Evolutionary conservation across 164 flowering plant genomes (phyloP), one percentile per base, ranked within the genome.

Genomic region (Vitis rotundifolia): DNA sequence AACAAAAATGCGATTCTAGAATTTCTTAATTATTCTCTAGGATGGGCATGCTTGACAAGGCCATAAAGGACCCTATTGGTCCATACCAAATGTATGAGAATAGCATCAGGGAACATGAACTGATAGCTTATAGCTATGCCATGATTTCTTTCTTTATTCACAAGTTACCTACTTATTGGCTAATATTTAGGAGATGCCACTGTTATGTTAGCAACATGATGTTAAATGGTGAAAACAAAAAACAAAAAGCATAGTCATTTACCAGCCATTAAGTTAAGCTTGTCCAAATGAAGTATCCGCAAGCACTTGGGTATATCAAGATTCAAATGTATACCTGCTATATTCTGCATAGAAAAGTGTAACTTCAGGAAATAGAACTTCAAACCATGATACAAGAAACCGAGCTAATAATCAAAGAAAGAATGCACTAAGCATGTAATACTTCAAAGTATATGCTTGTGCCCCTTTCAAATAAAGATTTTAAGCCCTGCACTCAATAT

Each of bases 271-370:
- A 79, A 82, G 78, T 81, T 83, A 16, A 89, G 73, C 76, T 73
- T 81, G 72, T 92, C 93, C 81, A 94, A 61, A 68, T 81, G 86
- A 70, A 87, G 82, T 67, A 86, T 68, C 50, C 51, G 89, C 65
- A 80, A 68, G 91, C 87, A 89, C 82, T 84, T 90, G 9, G 87
- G 90, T 62, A 85, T 66, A 77, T 90, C 93, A 75, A 88, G 74
- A 79, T 80, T 84, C 78, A 90, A 69, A 67, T 81, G 78, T 67
- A 84, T 82, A 60, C 94, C 97, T 64, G 94, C 82, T 76, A 85
- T 59, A 78, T 81, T 82, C 98, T 94, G 88, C 83, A 85, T 7
- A 56, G 66, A 28, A 77, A 77, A 71, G 11, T 50, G 71, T 65
- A 80, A 76, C 73, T 71, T 63, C 59, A 68, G 69, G 71, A 54